Conservation (phyloP, 2,329 filamentous ascomycete genomes). For the Verticillium alfalfae region DNA sequence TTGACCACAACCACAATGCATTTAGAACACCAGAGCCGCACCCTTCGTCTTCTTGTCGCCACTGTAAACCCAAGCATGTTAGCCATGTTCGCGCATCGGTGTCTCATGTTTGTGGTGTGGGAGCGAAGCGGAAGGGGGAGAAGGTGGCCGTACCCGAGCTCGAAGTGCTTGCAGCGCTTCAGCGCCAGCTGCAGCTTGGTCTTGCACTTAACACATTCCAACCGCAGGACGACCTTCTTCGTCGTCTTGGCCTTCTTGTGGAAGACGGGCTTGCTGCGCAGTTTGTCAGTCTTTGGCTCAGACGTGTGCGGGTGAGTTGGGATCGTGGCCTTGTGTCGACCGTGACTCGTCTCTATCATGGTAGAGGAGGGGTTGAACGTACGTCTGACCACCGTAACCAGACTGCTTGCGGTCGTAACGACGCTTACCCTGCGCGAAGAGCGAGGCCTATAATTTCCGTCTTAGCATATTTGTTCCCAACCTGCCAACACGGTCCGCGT, state of each 20-base stretch:
- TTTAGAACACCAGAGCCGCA: slow-evolving; percentile 99
- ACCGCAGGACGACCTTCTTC: slow-evolving; percentile 98
- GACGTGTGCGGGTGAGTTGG: background rate
- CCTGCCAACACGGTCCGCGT: background rate
- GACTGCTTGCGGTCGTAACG: slow-evolving; percentile 99
- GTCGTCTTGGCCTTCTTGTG: slow-evolving; percentile 99
- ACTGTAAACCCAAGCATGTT: slow-evolving; percentile 43
- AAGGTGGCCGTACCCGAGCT: slow-evolving; percentile 75
- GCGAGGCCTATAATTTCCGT: slow-evolving; percentile 58
- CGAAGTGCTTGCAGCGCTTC: slow-evolving; percentile 99
- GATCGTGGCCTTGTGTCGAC: background rate
- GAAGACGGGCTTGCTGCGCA: slow-evolving; percentile 81
- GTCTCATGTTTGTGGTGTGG: background rate
- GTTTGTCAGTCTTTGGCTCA: background rate
- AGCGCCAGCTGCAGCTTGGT: slow-evolving; percentile 94
- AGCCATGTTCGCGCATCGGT: background rate
- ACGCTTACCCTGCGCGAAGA: slow-evolving; percentile 98
- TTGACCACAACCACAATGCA: slow-evolving; percentile 35
- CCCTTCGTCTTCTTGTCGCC: slow-evolving; percentile 99
- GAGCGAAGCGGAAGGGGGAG: background rate
- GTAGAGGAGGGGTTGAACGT: background rate
- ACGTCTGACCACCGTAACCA: slow-evolving; percentile 99
- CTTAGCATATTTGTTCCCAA: background rate
- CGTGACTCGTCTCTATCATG: background rate
- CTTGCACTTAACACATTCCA: slow-evolving; percentile 98